Evolutionary conservation across 2,329 filamentous ascomycete genomes (phyloP), one percentile per base, ranked within the genome.

Genomic region (Myrmaecium sp.): DNA sequence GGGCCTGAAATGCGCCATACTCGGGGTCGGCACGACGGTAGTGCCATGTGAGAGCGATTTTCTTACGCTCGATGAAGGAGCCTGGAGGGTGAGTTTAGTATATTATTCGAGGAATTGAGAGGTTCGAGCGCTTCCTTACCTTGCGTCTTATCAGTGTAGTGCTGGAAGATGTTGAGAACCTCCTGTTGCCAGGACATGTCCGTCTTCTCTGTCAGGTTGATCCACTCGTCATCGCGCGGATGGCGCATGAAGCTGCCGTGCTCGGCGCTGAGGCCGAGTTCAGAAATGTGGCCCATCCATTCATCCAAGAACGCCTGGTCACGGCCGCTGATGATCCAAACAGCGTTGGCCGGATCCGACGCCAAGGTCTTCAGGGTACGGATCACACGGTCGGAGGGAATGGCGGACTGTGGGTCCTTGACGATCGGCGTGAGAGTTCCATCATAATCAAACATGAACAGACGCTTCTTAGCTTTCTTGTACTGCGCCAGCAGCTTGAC

Each of bases 391-490:
- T 83, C 75, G 1, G 84, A 86, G 0, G 89, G 89, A 20, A 94
- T 74, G 3, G 89, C 89, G 4, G 82, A 74, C 37, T 77, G 74
- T 2, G 89, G 89, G 43, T 95, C 83, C 39, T 78, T 76, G 29
- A 95, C 89, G 41, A 98, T 95, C 0, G 84, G 65, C 3, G 89
- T 95, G 29, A 98, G 66, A 1, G 89, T 98, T 25, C 89, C 89
- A 48, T 98, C 89, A 44, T 98, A 98, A 55, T 98, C 89, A 47
- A 95, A 94, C 80, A 98, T 86, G 60, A 95, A 93, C 3, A 98
- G 62, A 7, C 89, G 73, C 53, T 79, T 81, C 34, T 67, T 67
- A 3, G 82, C 73, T 20, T 66, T 59, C 33, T 72, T 69, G 52
- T 94, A 95, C 33, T 74, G 74, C 29, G 64, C 58, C 19, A 92